Conservation (phyloP, 2,329 filamentous ascomycete genomes). For the Microdochium paspali region DNA sequence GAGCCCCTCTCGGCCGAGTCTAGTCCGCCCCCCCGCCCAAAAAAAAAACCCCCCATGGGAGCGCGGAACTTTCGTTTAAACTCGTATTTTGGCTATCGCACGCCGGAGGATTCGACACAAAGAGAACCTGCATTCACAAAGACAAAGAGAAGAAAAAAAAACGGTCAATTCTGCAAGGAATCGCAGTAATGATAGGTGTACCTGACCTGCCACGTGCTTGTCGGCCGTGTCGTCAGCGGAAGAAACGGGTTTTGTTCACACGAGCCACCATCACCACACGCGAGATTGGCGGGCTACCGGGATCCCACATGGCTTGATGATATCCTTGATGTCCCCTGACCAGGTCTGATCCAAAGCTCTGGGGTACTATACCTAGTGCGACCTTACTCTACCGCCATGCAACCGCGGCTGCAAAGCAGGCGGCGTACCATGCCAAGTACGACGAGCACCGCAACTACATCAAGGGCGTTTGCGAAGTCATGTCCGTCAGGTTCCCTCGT, state of each 20-base stretch:
- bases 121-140: not conserved
- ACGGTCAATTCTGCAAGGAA: no score
- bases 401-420: not conserved
- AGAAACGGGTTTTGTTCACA: not conserved
- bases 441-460: not conserved
- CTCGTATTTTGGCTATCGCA: no score
- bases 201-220: not conserved
- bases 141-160: not conserved
- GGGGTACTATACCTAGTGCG: not conserved
- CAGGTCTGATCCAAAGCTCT: no score
- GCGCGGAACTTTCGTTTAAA: no score
- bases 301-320: no score
- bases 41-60: no score
- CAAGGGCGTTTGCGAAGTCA: not conserved
- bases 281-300: no score
- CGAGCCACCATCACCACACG: not conserved
- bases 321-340: no score
- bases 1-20: no score
- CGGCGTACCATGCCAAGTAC: not conserved
- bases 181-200: no score
- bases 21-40: no score
- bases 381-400: not conserved
- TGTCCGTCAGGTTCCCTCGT: not conserved
- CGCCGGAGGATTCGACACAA: no score
- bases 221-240: not conserved